A percentile compares a stretch with the other conserved stretches of the same genome.
These are phyloP conservation scores for Phoma herbarum DNA, from an alignment of 2,329 filamentous ascomycete genomes.

Conservation along the genomic window DNA sequence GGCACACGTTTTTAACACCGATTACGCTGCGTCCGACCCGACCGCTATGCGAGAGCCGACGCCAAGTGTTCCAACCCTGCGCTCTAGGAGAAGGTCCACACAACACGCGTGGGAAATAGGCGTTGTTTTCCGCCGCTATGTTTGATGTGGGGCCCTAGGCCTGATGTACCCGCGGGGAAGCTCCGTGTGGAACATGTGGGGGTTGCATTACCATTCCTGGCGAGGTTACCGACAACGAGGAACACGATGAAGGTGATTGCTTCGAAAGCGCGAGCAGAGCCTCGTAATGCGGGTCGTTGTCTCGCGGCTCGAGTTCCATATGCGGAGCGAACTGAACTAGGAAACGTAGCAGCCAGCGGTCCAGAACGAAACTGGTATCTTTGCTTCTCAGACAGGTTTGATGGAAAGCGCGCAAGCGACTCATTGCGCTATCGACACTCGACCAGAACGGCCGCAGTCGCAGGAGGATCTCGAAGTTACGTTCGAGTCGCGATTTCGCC, in stretches of 20 bases:
- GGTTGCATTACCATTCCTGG: conserved; percentile 13
- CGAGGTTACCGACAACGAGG: conserved; percentile 28
- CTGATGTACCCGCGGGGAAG: conserved; percentile 11
- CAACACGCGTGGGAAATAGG: conserved; percentile 20
- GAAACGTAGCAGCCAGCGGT: conserved; percentile 37
- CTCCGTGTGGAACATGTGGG: conserved; percentile 15
- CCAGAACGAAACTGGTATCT: conserved; percentile 39
- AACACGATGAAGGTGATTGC: conserved; percentile 36
- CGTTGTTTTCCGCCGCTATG: conserved; percentile 35
- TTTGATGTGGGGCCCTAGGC: conserved; percentile 12
- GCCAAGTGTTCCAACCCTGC: conserved; percentile 18
- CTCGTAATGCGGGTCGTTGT: conserved; percentile 38
- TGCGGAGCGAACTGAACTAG: conserved; percentile 39
- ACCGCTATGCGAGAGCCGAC: conserved; percentile 10
- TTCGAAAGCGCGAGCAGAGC: conserved; percentile 35
- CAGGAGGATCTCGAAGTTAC: conserved; percentile 36
- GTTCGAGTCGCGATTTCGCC: conserved; percentile 34
- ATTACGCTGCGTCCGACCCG: conserved; percentile 10
- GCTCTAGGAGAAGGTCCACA: conserved; percentile 15
- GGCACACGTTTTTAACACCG: conserved; percentile 5
- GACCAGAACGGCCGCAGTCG: conserved; percentile 35
- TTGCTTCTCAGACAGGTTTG: conserved; percentile 38
- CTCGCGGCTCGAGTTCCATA: conserved; percentile 38
- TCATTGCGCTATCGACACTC: conserved; percentile 38
- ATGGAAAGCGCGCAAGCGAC: conserved; percentile 36